Evolutionary conservation across 495 filamentous ascomycete species (phyloP).

Genomic region (Aspergillus leporis): DNA sequence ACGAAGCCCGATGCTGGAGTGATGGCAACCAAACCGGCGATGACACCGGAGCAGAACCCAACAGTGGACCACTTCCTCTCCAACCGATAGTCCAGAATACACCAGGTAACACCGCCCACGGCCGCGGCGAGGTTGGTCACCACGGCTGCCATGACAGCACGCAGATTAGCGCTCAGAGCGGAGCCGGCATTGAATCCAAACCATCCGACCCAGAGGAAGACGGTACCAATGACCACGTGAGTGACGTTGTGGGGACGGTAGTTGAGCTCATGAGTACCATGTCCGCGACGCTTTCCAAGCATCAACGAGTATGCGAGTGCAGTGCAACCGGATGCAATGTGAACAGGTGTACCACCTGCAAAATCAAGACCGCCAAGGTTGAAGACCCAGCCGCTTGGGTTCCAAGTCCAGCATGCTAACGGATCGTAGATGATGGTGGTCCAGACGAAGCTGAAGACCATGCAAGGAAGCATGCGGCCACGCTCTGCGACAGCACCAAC

Average conservation of each 20-base stretch:
- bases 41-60: slow-evolving; percentile 92
- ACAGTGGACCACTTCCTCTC: slow-evolving; percentile 97
- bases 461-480: slow-evolving; percentile 89
- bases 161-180: slow-evolving; percentile 85
- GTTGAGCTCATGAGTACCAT: slow-evolving; percentile 85
- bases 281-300: slow-evolving; percentile 80
- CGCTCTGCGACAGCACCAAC: slow-evolving; percentile 91
- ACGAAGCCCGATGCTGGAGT: slow-evolving; percentile 91
- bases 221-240: slow-evolving; percentile 93
- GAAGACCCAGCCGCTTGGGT: slow-evolving; percentile 79
- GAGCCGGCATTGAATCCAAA: slow-evolving; percentile 98
- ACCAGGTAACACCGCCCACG: slow-evolving; percentile 92
- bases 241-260: slow-evolving; percentile 98
- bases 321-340: slow-evolving; percentile 88
- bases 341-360: slow-evolving; percentile 93
- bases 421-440: slow-evolving; percentile 91
- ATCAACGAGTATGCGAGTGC: slow-evolving; percentile 86
- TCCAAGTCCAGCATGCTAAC: slow-evolving; percentile 99
- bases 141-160: slow-evolving; percentile 64
- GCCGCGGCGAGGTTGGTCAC: slow-evolving; percentile 57
- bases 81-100: slow-evolving; percentile 87
- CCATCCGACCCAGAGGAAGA: slow-evolving; percentile 99
- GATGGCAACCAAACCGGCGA: slow-evolving; percentile 90
- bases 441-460: slow-evolving; percentile 98
- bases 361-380: slow-evolving; percentile 89